Percentiles rank a stretch among this genome's conserved stretches.
Evolutionary conservation across 768 basidiomycete genomes (phyloP).

Genomic region (Auricularia cornea): DNA sequence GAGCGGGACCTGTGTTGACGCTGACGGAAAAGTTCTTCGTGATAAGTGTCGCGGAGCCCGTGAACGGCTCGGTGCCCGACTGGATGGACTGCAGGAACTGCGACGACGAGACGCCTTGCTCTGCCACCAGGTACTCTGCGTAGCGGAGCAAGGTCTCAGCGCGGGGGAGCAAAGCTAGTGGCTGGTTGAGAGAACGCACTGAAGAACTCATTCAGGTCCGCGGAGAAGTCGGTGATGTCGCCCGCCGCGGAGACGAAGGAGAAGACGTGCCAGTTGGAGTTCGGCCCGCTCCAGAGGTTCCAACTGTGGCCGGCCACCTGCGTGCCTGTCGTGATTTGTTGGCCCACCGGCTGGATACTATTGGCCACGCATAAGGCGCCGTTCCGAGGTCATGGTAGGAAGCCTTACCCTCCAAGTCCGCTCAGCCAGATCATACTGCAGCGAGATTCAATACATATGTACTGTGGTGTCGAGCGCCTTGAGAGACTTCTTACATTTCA

Average conservation of each 20-base stretch:
- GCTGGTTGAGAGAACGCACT: slow-evolving; percentile 26
- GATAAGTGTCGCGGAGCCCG: slow-evolving; percentile 39
- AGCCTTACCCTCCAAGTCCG: slow-evolving; percentile 40
- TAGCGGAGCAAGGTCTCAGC: slow-evolving; percentile 1
- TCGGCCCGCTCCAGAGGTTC: slow-evolving; percentile 49
- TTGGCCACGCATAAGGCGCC: no score
- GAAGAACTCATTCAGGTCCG: slow-evolving; percentile 48
- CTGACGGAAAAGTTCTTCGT: slow-evolving; percentile 35
- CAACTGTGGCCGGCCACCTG: slow-evolving; percentile 42
- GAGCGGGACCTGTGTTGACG: slow-evolving; percentile 13
- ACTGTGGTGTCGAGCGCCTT: not conserved
- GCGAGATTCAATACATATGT: not conserved
- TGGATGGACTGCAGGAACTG: slow-evolving; percentile 48
- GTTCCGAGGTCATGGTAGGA: not conserved
- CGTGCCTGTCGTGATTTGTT: slow-evolving; percentile 34
- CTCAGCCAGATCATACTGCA: slow-evolving; percentile 55
- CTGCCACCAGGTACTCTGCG: slow-evolving; percentile 36
- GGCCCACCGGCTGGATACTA: slow-evolving; percentile 51
- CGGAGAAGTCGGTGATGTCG: slow-evolving; percentile 42
- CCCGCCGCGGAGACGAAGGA: slow-evolving; percentile 45
- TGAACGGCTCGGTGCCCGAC: slow-evolving; percentile 48
- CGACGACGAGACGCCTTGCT: slow-evolving; percentile 39
- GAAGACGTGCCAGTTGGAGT: slow-evolving; percentile 46
- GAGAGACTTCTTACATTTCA: slow-evolving; percentile 37
- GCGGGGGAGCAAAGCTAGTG: not conserved